Base-by-base conservation (phyloP, 2,329 filamentous ascomycete species). In the Cercospora citrullina region DNA sequence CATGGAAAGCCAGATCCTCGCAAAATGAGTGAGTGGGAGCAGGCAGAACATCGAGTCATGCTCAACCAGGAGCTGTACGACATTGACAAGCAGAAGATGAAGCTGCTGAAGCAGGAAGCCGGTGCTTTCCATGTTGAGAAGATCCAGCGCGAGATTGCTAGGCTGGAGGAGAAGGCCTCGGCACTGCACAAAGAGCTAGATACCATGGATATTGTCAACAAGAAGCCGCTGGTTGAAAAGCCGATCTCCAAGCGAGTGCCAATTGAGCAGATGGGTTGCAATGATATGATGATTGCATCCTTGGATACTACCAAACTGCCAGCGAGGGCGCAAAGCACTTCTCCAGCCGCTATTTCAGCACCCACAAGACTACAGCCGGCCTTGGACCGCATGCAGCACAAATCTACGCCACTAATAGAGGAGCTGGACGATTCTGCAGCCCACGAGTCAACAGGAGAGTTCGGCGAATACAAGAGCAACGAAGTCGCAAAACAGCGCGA, bases 391-490 rank as follows among this genome's bases (percentile, higher is more conserved):
- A 75, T 78, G 74, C 72, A 73, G 51, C 58, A 68, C 9, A 76
- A 72, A 55, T 55, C 65, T 4, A 30, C 70, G 16, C 65, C 60
- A 16, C 45, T 53, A 5, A 26, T 62, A 2, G 57, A 63, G 6
- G 75, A 77, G 26, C 68, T 68, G 10, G 75, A 78, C 59, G 75
- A 78, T 57, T 72, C 74, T 21, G 74, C 75, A 14, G 75, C 76
- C 4, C 74, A 77, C 59, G 75, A 77, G 62, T 75, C 75, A 4
- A 77, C 75, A 8, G 70, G 70, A 12, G 75, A 77, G 58, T 60
- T 68, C 42, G 63, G 71, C 21, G 66, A 72, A 5, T 65, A 67
- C 66, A 60, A 65, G 12, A 51, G 62, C 26, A 71, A 62, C 23
- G 68, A 71, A 21, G 76, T 74, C 75, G 59, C 69, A 5, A 65